Evolutionary conservation across 768 basidiomycete species (phyloP).

Genomic region (Suillus decipiens): DNA sequence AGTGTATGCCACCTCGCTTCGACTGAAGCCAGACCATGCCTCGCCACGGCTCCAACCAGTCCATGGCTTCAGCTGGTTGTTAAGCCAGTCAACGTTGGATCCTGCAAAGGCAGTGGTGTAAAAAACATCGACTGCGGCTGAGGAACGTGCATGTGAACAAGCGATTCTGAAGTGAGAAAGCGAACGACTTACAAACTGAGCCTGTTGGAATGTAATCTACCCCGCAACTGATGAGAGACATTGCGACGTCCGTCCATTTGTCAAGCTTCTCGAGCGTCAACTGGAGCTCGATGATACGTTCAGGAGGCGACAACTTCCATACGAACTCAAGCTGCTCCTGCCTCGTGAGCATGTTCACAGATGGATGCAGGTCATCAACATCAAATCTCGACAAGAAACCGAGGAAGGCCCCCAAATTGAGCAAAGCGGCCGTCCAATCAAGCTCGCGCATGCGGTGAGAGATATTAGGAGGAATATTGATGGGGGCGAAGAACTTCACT

Average conservation of each 20-base stretch:
- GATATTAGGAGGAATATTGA: slow-evolving; percentile 40
- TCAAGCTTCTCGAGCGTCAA: slow-evolving; percentile 24
- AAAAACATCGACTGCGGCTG: slow-evolving; percentile 26
- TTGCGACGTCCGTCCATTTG: slow-evolving; percentile 32
- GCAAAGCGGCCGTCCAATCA: slow-evolving; percentile 39
- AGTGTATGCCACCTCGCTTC: slow-evolving; percentile 13
- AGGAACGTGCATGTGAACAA: slow-evolving; percentile 8
- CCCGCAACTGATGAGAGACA: slow-evolving; percentile 31
- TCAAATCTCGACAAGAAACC: slow-evolving; percentile 30
- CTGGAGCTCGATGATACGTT: slow-evolving; percentile 31
- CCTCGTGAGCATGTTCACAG: slow-evolving; percentile 21
- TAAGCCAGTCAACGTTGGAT: slow-evolving; percentile 29
- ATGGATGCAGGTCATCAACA: slow-evolving; percentile 22
- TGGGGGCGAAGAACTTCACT: slow-evolving; percentile 35
- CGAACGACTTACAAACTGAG: slow-evolving; percentile 28
- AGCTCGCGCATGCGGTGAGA: slow-evolving; percentile 44
- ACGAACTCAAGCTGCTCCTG: slow-evolving; percentile 26
- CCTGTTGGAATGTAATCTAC: slow-evolving; percentile 26
- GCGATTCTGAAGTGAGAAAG: neutral
- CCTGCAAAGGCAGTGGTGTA: slow-evolving; percentile 28
- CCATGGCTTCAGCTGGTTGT: slow-evolving; percentile 30
- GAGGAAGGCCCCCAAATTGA: slow-evolving; percentile 44
- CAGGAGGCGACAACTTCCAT: slow-evolving; percentile 30
- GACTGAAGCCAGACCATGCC: slow-evolving; percentile 1
- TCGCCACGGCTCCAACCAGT: neutral